Conservation (phyloP, 306 rosid genomes). For the Lagenaria siceraria region DNA sequence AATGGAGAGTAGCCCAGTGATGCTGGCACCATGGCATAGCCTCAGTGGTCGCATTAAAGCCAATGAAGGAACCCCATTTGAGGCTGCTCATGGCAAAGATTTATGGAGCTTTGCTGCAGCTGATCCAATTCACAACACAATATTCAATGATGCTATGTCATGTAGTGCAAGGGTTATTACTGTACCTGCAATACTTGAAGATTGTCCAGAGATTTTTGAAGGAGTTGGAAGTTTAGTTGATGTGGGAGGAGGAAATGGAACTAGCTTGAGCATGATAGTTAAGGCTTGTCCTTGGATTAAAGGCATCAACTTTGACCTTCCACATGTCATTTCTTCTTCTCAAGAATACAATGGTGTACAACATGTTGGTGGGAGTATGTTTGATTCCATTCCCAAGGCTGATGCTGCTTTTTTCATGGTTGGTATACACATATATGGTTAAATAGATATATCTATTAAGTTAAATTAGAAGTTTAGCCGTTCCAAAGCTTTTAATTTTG, state of each 20-base stretch:
- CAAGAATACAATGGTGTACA: conserved; percentile 11
- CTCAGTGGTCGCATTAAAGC: conserved; percentile 10
- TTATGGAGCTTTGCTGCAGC: conserved; percentile 25
- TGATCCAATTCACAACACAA: conserved; percentile 22
- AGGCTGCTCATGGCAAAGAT: conserved; percentile 35
- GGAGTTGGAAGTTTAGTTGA: conserved; percentile 47
- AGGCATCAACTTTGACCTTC: conserved; percentile 59
- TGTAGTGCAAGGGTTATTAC: conserved; percentile 19
- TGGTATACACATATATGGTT: neutral
- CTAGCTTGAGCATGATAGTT: conserved; percentile 15
- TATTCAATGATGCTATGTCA: conserved; percentile 59
- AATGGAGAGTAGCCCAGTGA: conserved; percentile 13
- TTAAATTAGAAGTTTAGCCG: too few species aligned
- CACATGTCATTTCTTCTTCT: conserved; percentile 39
- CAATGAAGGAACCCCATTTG: conserved; percentile 12
- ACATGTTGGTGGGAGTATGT: conserved; percentile 57
- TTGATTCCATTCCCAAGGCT: conserved; percentile 44
- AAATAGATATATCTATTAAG: too few species aligned
- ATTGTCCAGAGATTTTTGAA: conserved; percentile 28
- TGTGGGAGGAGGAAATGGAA: conserved; percentile 71
- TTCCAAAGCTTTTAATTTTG: too few species aligned
- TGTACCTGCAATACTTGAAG: conserved; percentile 20
- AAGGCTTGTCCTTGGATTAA: conserved; percentile 31
- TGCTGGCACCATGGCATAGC: conserved; percentile 25
- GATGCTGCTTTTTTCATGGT: conserved; percentile 54